Percentiles rank a stretch among this genome's conserved stretches.
phyloP scores from a whole-genome alignment of 1,284 basidiomycete species.

The Cutaneotrichosporon mucoides region DNA sequence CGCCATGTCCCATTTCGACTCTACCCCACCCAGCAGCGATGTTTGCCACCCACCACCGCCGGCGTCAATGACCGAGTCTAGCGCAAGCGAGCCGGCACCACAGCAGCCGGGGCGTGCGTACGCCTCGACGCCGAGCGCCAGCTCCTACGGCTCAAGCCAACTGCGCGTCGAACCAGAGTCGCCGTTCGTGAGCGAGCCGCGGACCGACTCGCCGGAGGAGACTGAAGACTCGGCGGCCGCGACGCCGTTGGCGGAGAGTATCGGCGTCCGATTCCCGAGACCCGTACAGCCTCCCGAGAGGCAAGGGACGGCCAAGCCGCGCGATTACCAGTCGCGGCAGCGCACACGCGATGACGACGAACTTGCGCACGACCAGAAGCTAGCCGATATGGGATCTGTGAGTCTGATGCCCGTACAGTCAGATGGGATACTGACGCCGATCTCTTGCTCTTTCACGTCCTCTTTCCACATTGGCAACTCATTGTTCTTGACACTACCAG shows the following conservation, averaged over 20 bases:
- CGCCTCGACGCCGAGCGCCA: no score
- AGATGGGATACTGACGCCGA: no score
- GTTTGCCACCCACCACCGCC: neutral
- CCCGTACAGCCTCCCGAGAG: neutral
- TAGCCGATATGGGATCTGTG: constrained; percentile 6
- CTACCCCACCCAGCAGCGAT: no score
- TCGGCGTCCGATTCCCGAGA: neutral
- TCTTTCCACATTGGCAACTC: no score
- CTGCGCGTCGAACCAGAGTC: neutral
- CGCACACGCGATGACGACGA: neutral
- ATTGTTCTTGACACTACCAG: constrained; percentile 14
- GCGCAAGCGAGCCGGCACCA: neutral
- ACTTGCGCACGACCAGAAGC: neutral
- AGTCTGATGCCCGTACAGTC: neutral
- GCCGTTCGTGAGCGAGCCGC: neutral
- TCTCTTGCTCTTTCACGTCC: no score
- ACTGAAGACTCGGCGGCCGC: no score
- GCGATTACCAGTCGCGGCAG: neutral
- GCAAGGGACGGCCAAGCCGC: neutral
- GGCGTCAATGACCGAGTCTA: neutral
- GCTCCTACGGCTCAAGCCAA: neutral
- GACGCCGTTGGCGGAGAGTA: neutral
- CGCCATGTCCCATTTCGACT: no score
- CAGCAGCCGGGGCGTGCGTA: no score
- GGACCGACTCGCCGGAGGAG: no score